Evolutionary conservation across 371 early-diverging fungal species (phyloP).

Genomic region (Mucor indicus): DNA sequence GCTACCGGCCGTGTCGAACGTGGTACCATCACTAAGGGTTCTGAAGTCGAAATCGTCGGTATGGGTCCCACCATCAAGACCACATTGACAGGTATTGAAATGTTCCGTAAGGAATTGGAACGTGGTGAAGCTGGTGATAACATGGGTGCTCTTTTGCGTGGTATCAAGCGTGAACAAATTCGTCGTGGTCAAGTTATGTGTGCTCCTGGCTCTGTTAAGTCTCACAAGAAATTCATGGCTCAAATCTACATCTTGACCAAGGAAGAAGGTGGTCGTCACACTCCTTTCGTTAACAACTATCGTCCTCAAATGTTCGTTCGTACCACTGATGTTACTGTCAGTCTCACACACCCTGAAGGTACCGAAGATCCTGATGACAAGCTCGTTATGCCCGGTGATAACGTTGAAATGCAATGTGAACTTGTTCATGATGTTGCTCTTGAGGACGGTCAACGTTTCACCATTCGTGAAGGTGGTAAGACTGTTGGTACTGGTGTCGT

Average conservation of each 20-base stretch:
- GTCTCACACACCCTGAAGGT: conserved; percentile 81
- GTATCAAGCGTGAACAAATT: conserved; percentile 95
- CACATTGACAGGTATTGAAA: conserved; percentile 94
- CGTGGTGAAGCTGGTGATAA: conserved; percentile 98
- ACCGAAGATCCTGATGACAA: conserved; percentile 83
- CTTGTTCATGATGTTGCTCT: conserved; percentile 81
- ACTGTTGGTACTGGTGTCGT: conserved; percentile 93
- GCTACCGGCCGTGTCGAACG: conserved; percentile 98
- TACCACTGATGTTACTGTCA: conserved; percentile 92
- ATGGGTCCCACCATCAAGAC: conserved; percentile 88
- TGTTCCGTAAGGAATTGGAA: conserved; percentile 99
- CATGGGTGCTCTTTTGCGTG: conserved; percentile 96
- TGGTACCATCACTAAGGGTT: conserved; percentile 91
- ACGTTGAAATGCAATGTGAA: conserved; percentile 83
- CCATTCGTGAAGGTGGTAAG: conserved; percentile 97
- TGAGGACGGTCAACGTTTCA: conserved; percentile 93
- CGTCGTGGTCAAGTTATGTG: conserved; percentile 94
- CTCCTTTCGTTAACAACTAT: conserved; percentile 96
- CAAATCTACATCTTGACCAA: conserved; percentile 94
- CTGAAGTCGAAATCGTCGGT: conserved; percentile 96
- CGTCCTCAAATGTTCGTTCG: conserved; percentile 94
- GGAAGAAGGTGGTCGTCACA: conserved; percentile 98
- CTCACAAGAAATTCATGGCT: conserved; percentile 91
- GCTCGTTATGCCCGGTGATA: conserved; percentile 99
- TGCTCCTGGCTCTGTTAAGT: conserved; percentile 88